phyloP scores from a whole-genome alignment of 2,329 filamentous ascomycete genomes.

The Trichophaea hybrida region DNA sequence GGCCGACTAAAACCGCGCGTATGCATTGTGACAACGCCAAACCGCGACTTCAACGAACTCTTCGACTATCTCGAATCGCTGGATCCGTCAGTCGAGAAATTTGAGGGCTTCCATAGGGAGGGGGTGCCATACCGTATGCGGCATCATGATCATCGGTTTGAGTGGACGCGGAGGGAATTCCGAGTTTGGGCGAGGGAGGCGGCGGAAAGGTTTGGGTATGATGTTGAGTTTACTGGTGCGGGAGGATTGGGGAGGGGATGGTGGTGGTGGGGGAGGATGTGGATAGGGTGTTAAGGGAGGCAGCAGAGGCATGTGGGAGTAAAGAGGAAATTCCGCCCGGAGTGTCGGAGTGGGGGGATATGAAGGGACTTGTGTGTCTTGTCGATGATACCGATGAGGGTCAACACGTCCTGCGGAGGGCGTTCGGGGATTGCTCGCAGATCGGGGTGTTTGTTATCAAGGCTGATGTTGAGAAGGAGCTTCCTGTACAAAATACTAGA shows the following conservation, averaged over 20 bases:
- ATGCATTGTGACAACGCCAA: conserved; percentile 25
- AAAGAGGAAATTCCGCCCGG: background rate
- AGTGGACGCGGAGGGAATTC: conserved; percentile 26
- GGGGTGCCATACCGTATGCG: conserved; percentile 24
- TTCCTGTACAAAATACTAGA: background rate
- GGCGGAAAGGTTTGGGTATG: conserved; percentile 23
- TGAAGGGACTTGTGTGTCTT: background rate
- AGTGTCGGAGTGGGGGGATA: background rate
- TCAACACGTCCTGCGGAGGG: background rate
- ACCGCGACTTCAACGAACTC: conserved; percentile 26
- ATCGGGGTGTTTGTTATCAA: conserved; percentile 25
- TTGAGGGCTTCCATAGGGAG: conserved; percentile 4
- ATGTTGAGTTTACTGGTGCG: conserved; percentile 23
- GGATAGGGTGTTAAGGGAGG: conserved; percentile 10
- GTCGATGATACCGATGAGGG: background rate
- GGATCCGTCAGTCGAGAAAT: background rate
- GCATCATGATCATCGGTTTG: conserved; percentile 27
- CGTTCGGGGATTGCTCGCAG: conserved; percentile 25
- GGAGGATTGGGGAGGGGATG: conserved; percentile 23
- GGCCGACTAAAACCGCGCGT: conserved; percentile 25
- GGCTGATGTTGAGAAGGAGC: background rate
- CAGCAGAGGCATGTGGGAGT: background rate
- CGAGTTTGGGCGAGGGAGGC: conserved; percentile 21
- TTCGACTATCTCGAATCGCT: conserved; percentile 19
- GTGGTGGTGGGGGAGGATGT: conserved; percentile 14